phyloP scores from a whole-genome alignment of 345 rosid genomes.

The Geranium rotundifolium region DNA sequence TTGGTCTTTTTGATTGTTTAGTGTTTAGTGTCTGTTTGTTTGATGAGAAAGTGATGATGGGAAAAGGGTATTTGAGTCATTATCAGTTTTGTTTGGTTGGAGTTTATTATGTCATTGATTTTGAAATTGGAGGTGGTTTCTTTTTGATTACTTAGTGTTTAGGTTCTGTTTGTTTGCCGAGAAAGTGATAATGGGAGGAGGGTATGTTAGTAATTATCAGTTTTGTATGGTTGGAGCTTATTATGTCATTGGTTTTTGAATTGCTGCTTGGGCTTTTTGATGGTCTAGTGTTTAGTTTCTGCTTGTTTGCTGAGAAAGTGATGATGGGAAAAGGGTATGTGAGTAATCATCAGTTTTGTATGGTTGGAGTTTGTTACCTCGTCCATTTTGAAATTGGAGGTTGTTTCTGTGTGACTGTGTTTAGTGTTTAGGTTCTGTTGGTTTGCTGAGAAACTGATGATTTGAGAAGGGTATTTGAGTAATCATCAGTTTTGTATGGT shows the following conservation, averaged over 20 bases:
- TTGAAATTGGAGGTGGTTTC: no score
- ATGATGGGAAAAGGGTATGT: neutral
- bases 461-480: no score
- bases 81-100: neutral
- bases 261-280: neutral
- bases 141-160: no score
- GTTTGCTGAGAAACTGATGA: neutral
- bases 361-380: neutral
- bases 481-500: no score
- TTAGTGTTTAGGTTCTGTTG: neutral
- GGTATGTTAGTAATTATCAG: no score
- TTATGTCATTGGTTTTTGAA: no score
- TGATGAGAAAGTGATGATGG: neutral
- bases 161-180: no score
- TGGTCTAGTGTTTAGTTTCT: neutral
- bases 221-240: no score
- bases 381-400: neutral
- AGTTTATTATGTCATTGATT: neutral
- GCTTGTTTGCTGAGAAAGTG: neutral
- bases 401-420: no score
- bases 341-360: neutral
- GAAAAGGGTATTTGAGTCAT: neutral
- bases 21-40: neutral
- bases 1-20: neutral
- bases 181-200: no score